Evolutionary conservation across 805 yeast species (phyloP).

Genomic region (Phaffomyces antillensis): DNA sequence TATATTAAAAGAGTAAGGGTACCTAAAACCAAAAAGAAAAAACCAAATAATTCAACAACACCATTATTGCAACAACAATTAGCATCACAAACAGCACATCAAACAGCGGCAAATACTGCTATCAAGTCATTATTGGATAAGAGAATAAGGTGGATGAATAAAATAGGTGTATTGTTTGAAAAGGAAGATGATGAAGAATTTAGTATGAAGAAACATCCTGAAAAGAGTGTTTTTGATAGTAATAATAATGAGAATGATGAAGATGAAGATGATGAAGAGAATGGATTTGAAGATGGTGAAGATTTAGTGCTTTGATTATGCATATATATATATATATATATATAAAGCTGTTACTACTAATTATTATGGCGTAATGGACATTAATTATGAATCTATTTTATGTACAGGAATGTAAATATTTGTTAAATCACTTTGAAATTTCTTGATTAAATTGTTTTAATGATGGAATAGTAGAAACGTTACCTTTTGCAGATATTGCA

Average conservation of each 20-base stretch:
- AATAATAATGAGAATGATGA: constrained; percentile 9
- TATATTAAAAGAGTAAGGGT: constrained; percentile 76
- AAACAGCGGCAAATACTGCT: constrained; percentile 71
- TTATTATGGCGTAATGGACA: constrained; percentile 4
- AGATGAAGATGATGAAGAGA: constrained; percentile 18
- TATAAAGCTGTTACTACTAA: constrained; percentile 7
- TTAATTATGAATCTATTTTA: not conserved
- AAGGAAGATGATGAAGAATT: constrained; percentile 19
- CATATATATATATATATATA: too few species aligned
- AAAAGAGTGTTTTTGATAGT: constrained; percentile 16
- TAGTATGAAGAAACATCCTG: constrained; percentile 18
- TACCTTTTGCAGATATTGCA: constrained; percentile 89
- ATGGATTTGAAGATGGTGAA: constrained; percentile 27
- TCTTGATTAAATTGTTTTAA: constrained; percentile 50
- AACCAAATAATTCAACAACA: constrained; percentile 22
- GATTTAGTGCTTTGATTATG: constrained; percentile 15
- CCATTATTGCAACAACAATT: constrained; percentile 26
- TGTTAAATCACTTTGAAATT: constrained; percentile 7
- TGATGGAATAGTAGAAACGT: constrained; percentile 63
- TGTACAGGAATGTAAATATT: not conserved
- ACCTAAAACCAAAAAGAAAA: constrained; percentile 43
- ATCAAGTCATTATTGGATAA: constrained; percentile 76
- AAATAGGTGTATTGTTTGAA: constrained; percentile 80
- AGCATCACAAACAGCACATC: constrained; percentile 38
- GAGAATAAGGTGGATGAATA: constrained; percentile 79